phyloP scores from a whole-genome alignment of 441 rosid species.

The Jatropha podagrica region DNA sequence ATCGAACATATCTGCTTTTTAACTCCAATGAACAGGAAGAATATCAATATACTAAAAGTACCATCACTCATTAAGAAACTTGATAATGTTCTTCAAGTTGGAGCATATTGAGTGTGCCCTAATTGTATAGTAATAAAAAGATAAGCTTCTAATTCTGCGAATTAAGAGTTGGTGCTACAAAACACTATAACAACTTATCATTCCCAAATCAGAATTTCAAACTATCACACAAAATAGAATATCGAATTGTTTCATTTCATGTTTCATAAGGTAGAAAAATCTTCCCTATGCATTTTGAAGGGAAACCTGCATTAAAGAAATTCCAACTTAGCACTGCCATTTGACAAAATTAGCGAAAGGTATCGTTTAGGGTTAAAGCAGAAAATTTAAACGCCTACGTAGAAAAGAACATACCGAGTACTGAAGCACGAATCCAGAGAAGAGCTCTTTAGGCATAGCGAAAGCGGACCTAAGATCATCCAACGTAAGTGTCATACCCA shows the following conservation, averaged over 20 bases:
- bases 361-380: background rate
- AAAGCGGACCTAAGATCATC: constrained; percentile 79
- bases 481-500: constrained; percentile 90
- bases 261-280: too few species aligned
- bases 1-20: background rate
- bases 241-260: background rate
- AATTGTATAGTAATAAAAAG: too few species aligned
- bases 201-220: background rate
- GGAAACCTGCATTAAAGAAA: too few species aligned
- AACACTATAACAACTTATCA: background rate
- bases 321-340: too few species aligned
- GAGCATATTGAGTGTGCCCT: too few species aligned
- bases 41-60: background rate
- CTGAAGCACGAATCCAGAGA: constrained; percentile 72
- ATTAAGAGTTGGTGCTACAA: too few species aligned
- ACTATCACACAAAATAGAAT: background rate
- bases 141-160: too few species aligned
- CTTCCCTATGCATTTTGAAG: too few species aligned
- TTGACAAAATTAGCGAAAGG: background rate
- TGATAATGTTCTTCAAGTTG: background rate
- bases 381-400: background rate
- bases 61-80: background rate
- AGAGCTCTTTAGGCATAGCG: constrained; percentile 77
- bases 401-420: constrained; percentile 51
- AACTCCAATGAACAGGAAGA: background rate